phyloP scores from a whole-genome alignment of 495 filamentous ascomycete species.

The Viridothelium virens region DNA sequence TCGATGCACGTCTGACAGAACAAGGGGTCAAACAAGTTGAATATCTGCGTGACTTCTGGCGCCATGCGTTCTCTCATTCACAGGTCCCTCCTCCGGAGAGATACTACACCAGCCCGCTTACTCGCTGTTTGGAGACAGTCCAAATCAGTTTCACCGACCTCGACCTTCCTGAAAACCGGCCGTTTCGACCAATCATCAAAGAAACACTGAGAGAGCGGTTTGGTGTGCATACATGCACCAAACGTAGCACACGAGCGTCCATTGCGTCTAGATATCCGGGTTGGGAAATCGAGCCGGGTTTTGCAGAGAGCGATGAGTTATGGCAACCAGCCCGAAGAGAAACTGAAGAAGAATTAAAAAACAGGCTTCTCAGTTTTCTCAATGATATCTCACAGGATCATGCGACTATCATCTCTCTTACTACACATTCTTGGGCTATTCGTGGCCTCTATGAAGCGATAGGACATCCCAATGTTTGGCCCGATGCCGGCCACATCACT shows the following conservation, averaged over 20 bases:
- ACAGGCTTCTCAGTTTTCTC: neutral
- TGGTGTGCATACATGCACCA: conserved; percentile 25
- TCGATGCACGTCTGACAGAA: conserved; percentile 30
- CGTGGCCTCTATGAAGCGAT: neutral
- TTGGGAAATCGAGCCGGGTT: conserved; percentile 20
- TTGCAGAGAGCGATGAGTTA: conserved; percentile 25
- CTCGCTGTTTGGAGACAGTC: conserved; percentile 29
- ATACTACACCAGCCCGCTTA: conserved; percentile 32
- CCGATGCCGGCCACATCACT: neutral
- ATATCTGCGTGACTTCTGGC: conserved; percentile 24
- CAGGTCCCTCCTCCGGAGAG: conserved; percentile 28
- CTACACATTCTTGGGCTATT: neutral
- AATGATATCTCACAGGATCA: neutral
- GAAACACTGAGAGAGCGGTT: conserved; percentile 29
- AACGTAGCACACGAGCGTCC: conserved; percentile 11
- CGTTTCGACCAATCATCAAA: conserved; percentile 28
- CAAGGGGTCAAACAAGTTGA: conserved; percentile 27
- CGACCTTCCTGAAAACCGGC: conserved; percentile 17
- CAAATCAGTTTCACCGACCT: conserved; percentile 24
- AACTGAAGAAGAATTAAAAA: conserved; percentile 10
- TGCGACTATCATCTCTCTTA: conserved; percentile 3
- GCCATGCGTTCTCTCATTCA: conserved; percentile 17
- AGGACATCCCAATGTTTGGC: neutral
- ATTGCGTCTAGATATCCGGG: conserved; percentile 13
- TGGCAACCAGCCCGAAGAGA: conserved; percentile 23